Evolutionary conservation across 495 filamentous ascomycete genomes (phyloP), one percentile per base, ranked within the genome.

Genomic region (Tuber brumale): DNA sequence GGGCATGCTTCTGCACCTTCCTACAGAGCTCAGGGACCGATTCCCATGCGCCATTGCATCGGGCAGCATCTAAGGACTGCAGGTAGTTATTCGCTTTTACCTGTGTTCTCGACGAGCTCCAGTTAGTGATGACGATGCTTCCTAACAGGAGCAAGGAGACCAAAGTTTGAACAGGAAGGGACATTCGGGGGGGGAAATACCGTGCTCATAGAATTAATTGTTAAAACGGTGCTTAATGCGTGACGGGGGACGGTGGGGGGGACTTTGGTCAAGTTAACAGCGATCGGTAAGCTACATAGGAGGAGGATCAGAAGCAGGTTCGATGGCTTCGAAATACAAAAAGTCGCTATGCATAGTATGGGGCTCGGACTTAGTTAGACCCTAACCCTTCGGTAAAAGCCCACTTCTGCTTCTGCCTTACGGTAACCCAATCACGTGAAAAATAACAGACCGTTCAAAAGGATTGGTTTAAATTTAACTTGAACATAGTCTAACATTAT

Each of bases 1-100:
- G 91, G 76, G 94, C 93, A 88, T 98, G 95, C 83, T 98, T 97
- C 81, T 90, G 92, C 76, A 97, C 89, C 85, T 99, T 98, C 81
- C 94, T 89, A 80, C 93, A 89, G 78, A 96, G 86, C 85, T 97
- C 95, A 70, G 92, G 92, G 21, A 97, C 88, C 46, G 91, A 92
- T 79, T 92, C 88, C 95, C 95, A 99, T 82, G 89, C 90, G 46
- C 92, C 92, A 81, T 94, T 90, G 82, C 92, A 95, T 77, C 95
- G 92, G 79, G 94, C 93, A 80, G 90, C 89, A 83, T 98, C 93
- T 80, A 99, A 89, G 85, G 89, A 88, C 81, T 88, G 86, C 79
- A 95, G 86, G 84, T 97, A 97, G 83, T 91, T 89, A 77, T 88
- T 88, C 73, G 91, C 94, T 86, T 99, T 99, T 77, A 83, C 87